phyloP scores from a whole-genome alignment of 106 monocot genomes.

The Platanthera guangdongensis region DNA sequence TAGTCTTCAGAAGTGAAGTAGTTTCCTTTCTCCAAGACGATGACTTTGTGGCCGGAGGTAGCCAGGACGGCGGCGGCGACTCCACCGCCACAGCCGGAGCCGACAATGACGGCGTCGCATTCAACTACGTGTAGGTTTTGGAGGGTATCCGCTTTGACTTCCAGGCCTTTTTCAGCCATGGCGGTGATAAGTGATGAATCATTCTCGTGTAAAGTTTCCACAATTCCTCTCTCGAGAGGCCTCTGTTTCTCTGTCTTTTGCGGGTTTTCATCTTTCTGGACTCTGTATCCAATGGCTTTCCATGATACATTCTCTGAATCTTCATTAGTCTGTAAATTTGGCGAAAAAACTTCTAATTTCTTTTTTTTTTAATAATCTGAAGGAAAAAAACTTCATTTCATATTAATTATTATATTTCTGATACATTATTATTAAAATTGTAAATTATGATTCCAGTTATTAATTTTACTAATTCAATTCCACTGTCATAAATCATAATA shows the following conservation, averaged over 20 bases:
- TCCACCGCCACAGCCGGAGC: constrained; percentile 85
- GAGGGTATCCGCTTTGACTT: constrained; percentile 15
- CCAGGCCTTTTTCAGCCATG: constrained; percentile 46
- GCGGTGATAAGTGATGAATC: constrained; percentile 42
- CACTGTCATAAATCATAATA: too few species aligned
- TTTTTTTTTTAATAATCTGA: too few species aligned
- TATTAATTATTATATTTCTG: too few species aligned
- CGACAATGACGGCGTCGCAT: constrained; percentile 73
- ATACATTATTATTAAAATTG: too few species aligned
- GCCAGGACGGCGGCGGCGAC: constrained; percentile 82
- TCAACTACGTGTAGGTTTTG: constrained; percentile 24
- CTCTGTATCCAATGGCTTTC: constrained; percentile 48
- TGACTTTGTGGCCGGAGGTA: constrained; percentile 50
- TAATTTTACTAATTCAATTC: too few species aligned
- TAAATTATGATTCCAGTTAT: too few species aligned
- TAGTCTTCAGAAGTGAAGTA: constrained; percentile 70
- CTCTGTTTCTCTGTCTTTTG: constrained; percentile 10
- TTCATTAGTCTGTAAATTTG: constrained; percentile 20
- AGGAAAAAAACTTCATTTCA: too few species aligned
- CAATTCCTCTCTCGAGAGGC: constrained; percentile 67
- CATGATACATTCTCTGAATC: constrained; percentile 42
- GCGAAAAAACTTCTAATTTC: too few species aligned
- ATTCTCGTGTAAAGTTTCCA: constrained; percentile 37
- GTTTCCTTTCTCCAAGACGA: constrained; percentile 83
- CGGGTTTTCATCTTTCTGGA: constrained; percentile 9